phyloP scores from a whole-genome alignment of 176 grass and related monocot species.

The Paspalum notatum region DNA sequence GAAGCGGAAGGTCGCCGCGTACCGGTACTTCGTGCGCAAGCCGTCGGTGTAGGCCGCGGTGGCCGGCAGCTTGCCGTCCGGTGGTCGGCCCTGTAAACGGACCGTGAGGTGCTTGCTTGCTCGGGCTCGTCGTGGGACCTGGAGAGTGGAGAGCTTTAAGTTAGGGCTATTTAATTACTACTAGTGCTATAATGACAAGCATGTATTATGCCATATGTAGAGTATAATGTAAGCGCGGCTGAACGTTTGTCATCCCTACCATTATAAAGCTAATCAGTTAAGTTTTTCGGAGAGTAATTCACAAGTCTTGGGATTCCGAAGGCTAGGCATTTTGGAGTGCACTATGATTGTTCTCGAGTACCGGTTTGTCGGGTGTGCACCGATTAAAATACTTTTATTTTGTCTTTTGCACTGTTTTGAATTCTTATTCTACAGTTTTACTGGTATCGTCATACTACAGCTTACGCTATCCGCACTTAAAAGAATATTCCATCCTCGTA shows the following conservation, averaged over 20 bases:
- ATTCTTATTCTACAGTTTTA: not conserved
- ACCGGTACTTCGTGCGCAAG: slow-evolving; percentile 93
- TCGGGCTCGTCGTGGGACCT: not conserved
- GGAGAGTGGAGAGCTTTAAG: slow-evolving; percentile 1
- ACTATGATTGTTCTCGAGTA: not conserved
- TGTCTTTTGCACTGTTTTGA: not conserved
- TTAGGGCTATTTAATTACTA: slow-evolving; percentile 43
- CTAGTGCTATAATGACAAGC: slow-evolving; percentile 46
- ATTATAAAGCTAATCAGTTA: slow-evolving; percentile 59
- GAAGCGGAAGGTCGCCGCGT: slow-evolving; percentile 89
- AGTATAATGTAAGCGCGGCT: slow-evolving; percentile 56
- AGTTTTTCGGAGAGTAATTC: slow-evolving; percentile 25
- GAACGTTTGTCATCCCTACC: slow-evolving; percentile 38
- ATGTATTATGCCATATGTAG: slow-evolving; percentile 59
- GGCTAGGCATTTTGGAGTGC: not conserved
- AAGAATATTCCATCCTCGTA: too few species aligned
- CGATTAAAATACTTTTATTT: not conserved
- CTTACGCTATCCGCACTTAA: too few species aligned
- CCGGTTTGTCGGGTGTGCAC: not conserved
- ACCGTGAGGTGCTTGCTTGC: not conserved
- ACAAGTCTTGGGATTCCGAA: slow-evolving; percentile 14
- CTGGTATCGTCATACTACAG: not conserved
- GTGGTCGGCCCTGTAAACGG: not conserved
- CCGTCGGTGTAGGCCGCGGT: slow-evolving; percentile 38
- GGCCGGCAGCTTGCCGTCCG: slow-evolving; percentile 31